These are phyloP conservation scores for Pichia cephalocereana DNA, from an alignment of 805 yeast species.

Conservation along the genomic window DNA sequence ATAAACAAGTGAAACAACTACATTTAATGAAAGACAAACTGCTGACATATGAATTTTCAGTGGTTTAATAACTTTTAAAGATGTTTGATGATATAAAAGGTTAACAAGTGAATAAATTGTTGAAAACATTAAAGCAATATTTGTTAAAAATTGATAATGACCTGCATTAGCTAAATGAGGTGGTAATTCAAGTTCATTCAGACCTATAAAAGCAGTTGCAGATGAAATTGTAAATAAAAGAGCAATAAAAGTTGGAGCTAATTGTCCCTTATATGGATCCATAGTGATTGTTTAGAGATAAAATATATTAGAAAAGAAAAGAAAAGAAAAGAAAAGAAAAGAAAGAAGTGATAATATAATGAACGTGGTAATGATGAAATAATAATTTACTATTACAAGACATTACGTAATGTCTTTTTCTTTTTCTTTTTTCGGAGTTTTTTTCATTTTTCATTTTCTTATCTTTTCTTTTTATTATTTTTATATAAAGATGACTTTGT, in stretches of 20 bases:
- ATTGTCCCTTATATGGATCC: background rate
- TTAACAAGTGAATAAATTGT: slow-evolving; percentile 34
- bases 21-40: slow-evolving; percentile 47
- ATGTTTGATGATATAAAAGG: slow-evolving; percentile 27
- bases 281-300: no score
- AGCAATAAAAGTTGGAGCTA: background rate
- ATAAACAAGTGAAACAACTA: slow-evolving; percentile 53
- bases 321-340: no score
- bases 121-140: slow-evolving; percentile 45
- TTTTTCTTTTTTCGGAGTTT: no score
- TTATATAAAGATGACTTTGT: no score
- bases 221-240: slow-evolving; percentile 8
- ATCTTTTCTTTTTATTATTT: no score
- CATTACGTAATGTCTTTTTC: no score
- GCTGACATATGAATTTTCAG: slow-evolving; percentile 32
- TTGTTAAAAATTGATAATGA: slow-evolving; percentile 64
- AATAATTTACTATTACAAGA: no score
- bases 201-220: slow-evolving; percentile 6
- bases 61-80: background rate
- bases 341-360: no score
- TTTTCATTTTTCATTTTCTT: background rate
- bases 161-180: slow-evolving; percentile 46
- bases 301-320: no score
- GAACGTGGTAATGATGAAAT: no score
- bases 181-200: slow-evolving; percentile 33